Base-by-base conservation (phyloP, 345 rosid genomes). In the Gossypium australe region DNA sequence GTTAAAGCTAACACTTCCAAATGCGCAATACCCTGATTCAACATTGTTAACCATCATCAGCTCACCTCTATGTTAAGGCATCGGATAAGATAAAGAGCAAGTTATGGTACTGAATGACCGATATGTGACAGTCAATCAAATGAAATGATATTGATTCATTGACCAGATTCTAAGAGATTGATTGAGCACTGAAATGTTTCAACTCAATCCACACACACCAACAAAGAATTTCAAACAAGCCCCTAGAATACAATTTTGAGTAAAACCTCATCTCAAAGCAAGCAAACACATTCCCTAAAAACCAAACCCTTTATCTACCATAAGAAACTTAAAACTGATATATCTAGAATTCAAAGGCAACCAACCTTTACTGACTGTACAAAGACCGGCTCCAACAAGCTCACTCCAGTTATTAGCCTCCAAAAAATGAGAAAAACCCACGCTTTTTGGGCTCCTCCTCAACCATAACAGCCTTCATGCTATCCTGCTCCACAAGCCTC, bases 401-500 rank as follows among this genome's bases (percentile, higher is more conserved):
- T 58, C 63, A 20, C 43, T 34, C 41, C 41, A 34, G 41, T 34
- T 41, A 12, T 2, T 62, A 91, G 18, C 89, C 89, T n/a, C 98
- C 98, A 67, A 94, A 91, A 76, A 94, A 90, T 0, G 98, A 94
- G 89, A 94, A 92, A 70, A 91, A 89, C 1, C 98, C 96, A 0
- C 88, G 89, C 75, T 84, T 92, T 85, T 94, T 92, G 8, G 98
- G 98, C 82, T 91, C 95, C 77, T 91, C 98, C 84, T 94, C 98
- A 24, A 92, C 75, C 95, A 94, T 86, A 53, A 94, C 98, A 79
- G 98, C 97, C 81, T 87, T 84, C 98, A 94, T 92, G 48, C 92
- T 92, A 80, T 94, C 98, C 83, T 92, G 95, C 88, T 94, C 97
- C 13, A 94, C 97, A 38, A 94, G 92, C 78, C 98, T 88, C 98